phyloP scores from a whole-genome alignment of 805 yeast genomes.

The Zygosaccharomyces pseudorouxii region DNA sequence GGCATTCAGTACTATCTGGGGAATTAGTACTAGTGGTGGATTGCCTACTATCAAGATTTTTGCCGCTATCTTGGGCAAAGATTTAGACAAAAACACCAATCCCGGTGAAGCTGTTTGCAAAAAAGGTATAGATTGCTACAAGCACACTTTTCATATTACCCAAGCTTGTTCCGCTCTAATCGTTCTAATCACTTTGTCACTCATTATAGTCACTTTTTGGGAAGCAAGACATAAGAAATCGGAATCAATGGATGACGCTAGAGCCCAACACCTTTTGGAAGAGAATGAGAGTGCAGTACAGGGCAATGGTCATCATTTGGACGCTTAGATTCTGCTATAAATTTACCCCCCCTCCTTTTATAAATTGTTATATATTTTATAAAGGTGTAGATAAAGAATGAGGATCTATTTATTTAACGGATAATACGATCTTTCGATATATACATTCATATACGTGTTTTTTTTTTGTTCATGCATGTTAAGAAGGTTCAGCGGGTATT shows the following conservation, averaged over 20 bases:
- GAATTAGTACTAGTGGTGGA: constrained; percentile 68
- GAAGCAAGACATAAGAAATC: constrained; percentile 2
- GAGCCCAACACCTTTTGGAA: background rate
- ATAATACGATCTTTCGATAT: background rate
- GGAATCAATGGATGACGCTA: background rate
- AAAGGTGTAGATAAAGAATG: background rate
- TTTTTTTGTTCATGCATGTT: constrained; percentile 1
- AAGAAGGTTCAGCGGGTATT: constrained; percentile 1
- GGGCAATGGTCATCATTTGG: background rate
- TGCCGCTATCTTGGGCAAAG: constrained; percentile 51
- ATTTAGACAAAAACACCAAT: constrained; percentile 44
- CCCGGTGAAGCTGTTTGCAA: constrained; percentile 41
- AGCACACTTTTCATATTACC: constrained; percentile 37
- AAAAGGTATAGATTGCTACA: constrained; percentile 46
- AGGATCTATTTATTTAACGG: background rate
- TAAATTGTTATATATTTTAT: background rate
- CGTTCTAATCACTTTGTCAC: constrained; percentile 15
- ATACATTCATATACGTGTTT: constrained; percentile 3
- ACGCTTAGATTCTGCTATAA: background rate
- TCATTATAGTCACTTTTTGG: constrained; percentile 18
- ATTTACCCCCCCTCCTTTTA: too few relatives aligned
- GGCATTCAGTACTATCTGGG: constrained; percentile 73
- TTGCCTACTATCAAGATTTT: constrained; percentile 49
- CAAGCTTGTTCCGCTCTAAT: constrained; percentile 22
- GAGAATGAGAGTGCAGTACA: background rate